phyloP scores from a whole-genome alignment of 768 basidiomycete species.

The Boletellus ananiceps region DNA sequence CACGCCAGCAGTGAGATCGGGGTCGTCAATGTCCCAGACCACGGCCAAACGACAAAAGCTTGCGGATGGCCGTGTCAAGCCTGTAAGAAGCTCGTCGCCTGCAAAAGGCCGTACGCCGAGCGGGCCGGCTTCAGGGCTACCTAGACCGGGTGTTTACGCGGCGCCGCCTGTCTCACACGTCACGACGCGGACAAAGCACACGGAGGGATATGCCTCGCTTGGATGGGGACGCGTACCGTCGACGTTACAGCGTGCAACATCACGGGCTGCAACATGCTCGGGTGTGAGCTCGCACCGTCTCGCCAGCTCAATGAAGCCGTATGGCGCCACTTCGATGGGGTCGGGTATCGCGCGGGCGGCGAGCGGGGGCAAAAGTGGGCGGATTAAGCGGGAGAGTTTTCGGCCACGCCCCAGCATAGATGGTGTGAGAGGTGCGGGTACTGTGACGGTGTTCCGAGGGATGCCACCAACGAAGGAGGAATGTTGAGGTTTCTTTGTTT shows the following conservation, averaged over 20 bases:
- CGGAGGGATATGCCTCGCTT: slow-evolving; percentile 24
- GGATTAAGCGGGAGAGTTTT: slow-evolving; percentile 72
- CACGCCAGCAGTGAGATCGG: slow-evolving; percentile 60
- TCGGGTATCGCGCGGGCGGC: slow-evolving; percentile 10
- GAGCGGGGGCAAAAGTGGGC: slow-evolving; percentile 41
- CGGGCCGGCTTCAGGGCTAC: slow-evolving; percentile 12
- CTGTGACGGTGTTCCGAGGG: slow-evolving; percentile 12
- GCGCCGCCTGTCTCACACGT: slow-evolving; percentile 9
- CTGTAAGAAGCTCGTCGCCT: slow-evolving; percentile 22
- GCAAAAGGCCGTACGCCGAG: slow-evolving; percentile 28
- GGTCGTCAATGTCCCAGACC: slow-evolving; percentile 36
- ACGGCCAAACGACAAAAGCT: slow-evolving; percentile 63
- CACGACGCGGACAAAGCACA: slow-evolving; percentile 26
- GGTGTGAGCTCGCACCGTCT: slow-evolving; percentile 10
- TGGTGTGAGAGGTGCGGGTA: slow-evolving; percentile 17
- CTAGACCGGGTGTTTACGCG: slow-evolving; percentile 7
- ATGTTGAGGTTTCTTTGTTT: background rate
- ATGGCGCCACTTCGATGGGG: slow-evolving; percentile 8
- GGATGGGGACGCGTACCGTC: slow-evolving; percentile 35
- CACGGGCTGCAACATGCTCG: slow-evolving; percentile 16
- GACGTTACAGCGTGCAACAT: slow-evolving; percentile 27
- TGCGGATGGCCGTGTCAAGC: slow-evolving; percentile 34
- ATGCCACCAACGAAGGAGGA: slow-evolving; percentile 28
- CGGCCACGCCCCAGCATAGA: slow-evolving; percentile 77
- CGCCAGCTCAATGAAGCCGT: slow-evolving; percentile 10